Evolutionary conservation across 805 yeast genomes (phyloP).

Genomic region (Tetrapisispora fleetii): DNA sequence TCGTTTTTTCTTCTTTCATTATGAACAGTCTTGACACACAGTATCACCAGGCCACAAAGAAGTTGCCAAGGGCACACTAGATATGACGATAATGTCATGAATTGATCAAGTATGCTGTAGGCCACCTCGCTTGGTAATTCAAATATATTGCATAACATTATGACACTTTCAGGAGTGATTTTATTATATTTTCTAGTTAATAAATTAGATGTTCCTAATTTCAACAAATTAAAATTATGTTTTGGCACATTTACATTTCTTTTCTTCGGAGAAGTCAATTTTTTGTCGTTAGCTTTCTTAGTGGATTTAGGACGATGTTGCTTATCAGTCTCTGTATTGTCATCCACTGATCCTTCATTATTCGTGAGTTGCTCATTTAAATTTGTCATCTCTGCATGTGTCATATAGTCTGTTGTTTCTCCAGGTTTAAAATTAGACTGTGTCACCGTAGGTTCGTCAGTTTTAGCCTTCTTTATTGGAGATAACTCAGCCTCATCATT

Average conservation of each 20-base stretch:
- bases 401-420: not conserved
- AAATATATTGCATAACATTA: slow-evolving; percentile 50
- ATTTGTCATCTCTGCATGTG: not conserved
- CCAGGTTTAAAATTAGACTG: not conserved
- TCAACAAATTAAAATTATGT: not conserved
- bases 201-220: slow-evolving; percentile 4
- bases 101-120: slow-evolving; percentile 40
- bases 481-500: slow-evolving; percentile 9
- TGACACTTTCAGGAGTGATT: slow-evolving; percentile 34
- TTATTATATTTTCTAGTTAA: slow-evolving; percentile 25
- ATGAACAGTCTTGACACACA: slow-evolving; percentile 48
- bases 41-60: slow-evolving; percentile 55
- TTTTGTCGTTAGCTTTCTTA: not conserved
- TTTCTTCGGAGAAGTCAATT: not conserved
- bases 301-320: not conserved
- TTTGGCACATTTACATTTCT: not conserved
- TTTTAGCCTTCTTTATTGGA: slow-evolving; percentile 1
- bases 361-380: not conserved
- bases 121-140: slow-evolving; percentile 49
- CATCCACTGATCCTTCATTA: not conserved
- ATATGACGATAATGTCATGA: slow-evolving; percentile 39
- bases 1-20: slow-evolving; percentile 35
- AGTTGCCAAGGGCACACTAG: slow-evolving; percentile 59
- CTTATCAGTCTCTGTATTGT: not conserved
- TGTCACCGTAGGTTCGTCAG: not conserved